Conservation (phyloP, 441 rosid species). For the Arabidopsis hybrid region DNA sequence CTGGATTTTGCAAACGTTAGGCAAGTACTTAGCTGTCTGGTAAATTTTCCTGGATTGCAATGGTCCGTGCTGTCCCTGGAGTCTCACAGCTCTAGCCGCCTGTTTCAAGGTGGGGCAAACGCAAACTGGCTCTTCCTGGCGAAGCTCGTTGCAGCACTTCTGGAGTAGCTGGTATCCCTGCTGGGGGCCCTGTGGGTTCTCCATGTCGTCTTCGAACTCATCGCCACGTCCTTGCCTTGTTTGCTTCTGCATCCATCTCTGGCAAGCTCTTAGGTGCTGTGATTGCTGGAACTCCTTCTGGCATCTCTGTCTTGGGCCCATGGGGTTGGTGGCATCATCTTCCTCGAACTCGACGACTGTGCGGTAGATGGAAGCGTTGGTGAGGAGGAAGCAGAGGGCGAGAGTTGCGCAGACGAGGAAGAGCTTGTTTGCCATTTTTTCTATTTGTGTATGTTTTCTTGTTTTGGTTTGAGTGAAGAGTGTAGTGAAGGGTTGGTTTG, state of each 20-base stretch:
- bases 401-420: slow-evolving; percentile 33
- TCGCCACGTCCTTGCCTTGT: background rate
- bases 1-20: slow-evolving; percentile 17
- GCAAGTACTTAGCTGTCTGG: slow-evolving; percentile 27
- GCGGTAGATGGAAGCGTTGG: slow-evolving; percentile 49
- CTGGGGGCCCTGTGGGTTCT: slow-evolving; percentile 22
- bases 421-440: slow-evolving; percentile 43
- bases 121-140: slow-evolving; percentile 18
- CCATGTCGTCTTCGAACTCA: slow-evolving; percentile 36
- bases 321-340: slow-evolving; percentile 29
- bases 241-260: slow-evolving; percentile 6
- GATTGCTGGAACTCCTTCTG: slow-evolving; percentile 33
- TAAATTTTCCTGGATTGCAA: background rate
- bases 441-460: background rate
- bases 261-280: slow-evolving; percentile 28
- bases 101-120: slow-evolving; percentile 38
- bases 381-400: slow-evolving; percentile 37
- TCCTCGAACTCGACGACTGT: slow-evolving; percentile 39
- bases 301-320: slow-evolving; percentile 13
- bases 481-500: background rate
- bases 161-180: slow-evolving; percentile 6
- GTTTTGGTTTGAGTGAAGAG: slow-evolving; percentile 23
- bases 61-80: slow-evolving; percentile 32
- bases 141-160: slow-evolving; percentile 39
- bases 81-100: slow-evolving; percentile 21